A percentile compares a stretch with the other conserved stretches of the same genome.
These are phyloP conservation scores for Forsythia suspensa DNA, from an alignment of 257 asterid species.

Conservation along the genomic window DNA sequence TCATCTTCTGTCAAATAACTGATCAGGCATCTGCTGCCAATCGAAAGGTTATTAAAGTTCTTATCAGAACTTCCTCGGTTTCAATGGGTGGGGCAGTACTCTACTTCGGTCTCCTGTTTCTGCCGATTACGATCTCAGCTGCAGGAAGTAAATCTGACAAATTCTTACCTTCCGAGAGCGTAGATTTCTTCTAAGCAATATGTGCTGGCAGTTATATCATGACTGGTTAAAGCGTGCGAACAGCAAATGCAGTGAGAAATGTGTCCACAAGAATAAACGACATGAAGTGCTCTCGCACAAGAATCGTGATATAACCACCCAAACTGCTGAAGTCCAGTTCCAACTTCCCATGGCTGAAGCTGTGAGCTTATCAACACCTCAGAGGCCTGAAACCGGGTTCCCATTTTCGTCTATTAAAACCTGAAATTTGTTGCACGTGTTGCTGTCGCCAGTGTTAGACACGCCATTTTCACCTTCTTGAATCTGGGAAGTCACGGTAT, in stretches of 20 bases:
- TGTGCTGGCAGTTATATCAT: background rate
- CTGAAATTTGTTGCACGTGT: conserved; percentile 15
- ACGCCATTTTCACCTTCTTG: conserved; percentile 18
- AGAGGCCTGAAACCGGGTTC: conserved; percentile 15
- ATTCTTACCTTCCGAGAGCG: background rate
- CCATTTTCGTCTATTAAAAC: conserved; percentile 14
- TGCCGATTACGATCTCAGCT: conserved; percentile 16
- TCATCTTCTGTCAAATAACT: background rate
- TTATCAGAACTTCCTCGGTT: background rate
- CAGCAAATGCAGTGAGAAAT: background rate
- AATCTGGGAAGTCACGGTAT: conserved; percentile 15
- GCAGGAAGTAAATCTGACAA: background rate
- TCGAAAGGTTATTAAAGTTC: background rate
- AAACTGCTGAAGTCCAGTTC: background rate
- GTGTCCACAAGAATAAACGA: background rate
- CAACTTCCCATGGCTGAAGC: background rate
- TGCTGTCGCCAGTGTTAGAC: conserved; percentile 14
- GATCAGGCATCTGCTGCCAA: background rate
- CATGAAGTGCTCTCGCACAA: background rate
- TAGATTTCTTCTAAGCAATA: background rate
- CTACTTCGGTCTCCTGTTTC: conserved; percentile 19
- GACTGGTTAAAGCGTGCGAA: background rate
- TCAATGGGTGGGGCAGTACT: conserved; percentile 7
- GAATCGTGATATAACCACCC: background rate
- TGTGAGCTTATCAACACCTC: conserved; percentile 14